Evolutionary conservation across 148 eudicot genomes (phyloP).

Genomic region (Nyssa sinensis): DNA sequence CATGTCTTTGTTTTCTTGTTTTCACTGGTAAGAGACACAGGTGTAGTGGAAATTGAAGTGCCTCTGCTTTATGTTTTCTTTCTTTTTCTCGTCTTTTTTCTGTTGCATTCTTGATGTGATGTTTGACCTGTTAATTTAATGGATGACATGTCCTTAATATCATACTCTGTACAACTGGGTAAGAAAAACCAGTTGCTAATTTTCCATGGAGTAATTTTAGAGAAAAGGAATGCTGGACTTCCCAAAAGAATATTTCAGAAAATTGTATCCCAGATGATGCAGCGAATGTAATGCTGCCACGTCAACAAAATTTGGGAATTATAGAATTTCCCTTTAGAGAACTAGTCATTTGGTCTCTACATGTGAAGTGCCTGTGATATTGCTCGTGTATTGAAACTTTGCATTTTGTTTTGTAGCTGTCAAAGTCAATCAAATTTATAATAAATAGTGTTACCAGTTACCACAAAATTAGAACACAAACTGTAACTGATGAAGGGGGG

Average conservation of each 20-base stretch:
- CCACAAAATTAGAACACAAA: no score
- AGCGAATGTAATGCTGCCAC: no score
- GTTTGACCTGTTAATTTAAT: slow-evolving; percentile 7
- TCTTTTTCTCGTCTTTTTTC: not conserved
- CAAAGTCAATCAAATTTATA: no score
- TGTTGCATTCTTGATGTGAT: slow-evolving; percentile 15
- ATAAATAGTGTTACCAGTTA: no score
- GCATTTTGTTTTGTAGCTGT: not conserved
- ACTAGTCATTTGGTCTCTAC: not conserved
- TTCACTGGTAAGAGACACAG: not conserved
- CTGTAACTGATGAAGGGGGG: no score
- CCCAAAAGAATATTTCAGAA: no score
- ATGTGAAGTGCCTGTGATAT: not conserved
- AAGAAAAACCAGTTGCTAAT: not conserved
- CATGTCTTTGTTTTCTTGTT: not conserved
- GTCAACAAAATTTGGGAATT: no score
- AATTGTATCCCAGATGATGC: no score
- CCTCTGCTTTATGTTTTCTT: slow-evolving; percentile 15
- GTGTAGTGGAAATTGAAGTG: slow-evolving; percentile 14
- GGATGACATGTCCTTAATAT: slow-evolving; percentile 13
- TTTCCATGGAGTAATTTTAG: not conserved
- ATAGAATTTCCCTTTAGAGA: no score
- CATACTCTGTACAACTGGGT: slow-evolving; percentile 5
- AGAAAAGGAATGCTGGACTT: no score
- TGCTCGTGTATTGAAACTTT: not conserved